Evolutionary conservation across 75 land plant genomes (phyloP), one percentile per base, ranked within the genome.

Genomic region (Adiantum capillusveneris): DNA sequence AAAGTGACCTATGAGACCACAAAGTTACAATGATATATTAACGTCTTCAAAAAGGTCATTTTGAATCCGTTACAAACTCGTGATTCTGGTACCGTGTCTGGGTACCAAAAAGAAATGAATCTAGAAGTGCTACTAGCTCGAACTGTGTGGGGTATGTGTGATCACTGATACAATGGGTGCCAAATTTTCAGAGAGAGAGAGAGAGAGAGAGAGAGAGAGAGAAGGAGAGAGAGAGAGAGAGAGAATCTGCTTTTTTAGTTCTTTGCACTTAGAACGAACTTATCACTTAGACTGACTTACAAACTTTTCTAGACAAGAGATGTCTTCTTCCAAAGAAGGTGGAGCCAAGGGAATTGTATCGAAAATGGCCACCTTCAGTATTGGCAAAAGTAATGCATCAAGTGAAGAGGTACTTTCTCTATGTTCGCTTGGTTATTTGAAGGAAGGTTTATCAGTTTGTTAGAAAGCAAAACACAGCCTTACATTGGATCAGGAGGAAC

Each of bases 181-280:
- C n/a, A n/a, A n/a, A n/a, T n/a, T n/a, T n/a, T n/a, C n/a, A 46
- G 49, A 46, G 49, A 46, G 49, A 46, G 49, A 46, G 49, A 46
- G 49, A 46, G 49, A 46, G 49, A 46, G 49, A 46, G 49, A 46
- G 49, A 46, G 49, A 46, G 49, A 46, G 49, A 46, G 49, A 46
- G 49, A 46, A 14, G 14, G 49, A 46, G 49, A 46, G 49, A 46
- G 49, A 46, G 49, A 46, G 49, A 46, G 49, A 46, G 49, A 46
- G 49, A 46, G 49, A 46, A 9, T 34, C 9, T 34, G 9, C 7
- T 34, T 34, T 34, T 34, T 3, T 5, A 34, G 37, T 34, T 34
- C 7, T n/a, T n/a, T n/a, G 37, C 37, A 34, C 37, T 9, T 9
- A 5, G 37, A 34, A 34, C 9, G n/a, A n/a, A 5, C 37, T 34